Conservation (phyloP, 805 yeast genomes). For the Wickerhamiella allomyrinae region DNA sequence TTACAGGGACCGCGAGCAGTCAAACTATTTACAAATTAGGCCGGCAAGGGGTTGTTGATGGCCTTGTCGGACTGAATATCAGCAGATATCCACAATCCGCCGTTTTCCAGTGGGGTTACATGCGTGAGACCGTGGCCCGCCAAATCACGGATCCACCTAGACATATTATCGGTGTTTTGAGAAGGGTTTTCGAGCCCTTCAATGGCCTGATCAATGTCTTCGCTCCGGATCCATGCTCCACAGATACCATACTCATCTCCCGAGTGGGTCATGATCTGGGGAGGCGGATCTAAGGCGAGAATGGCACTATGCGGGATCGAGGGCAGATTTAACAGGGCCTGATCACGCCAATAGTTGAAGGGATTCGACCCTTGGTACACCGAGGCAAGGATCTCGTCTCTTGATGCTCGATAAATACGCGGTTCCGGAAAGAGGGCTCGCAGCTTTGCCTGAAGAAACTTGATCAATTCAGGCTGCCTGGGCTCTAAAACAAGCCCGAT, state of each 20-base stretch:
- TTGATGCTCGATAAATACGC: constrained; percentile 5
- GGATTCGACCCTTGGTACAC: constrained; percentile 8
- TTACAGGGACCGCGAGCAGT: too few relatives aligned
- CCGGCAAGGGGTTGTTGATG: too few relatives aligned
- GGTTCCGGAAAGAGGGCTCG: constrained; percentile 4
- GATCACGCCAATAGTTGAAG: constrained; percentile 10
- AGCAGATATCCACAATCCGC: too few relatives aligned
- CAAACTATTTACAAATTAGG: too few relatives aligned
- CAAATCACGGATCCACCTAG: background rate
- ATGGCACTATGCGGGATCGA: background rate
- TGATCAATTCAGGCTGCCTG: background rate
- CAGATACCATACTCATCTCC: background rate
- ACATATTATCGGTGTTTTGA: background rate
- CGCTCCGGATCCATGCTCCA: background rate
- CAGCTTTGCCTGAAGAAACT: constrained; percentile 10
- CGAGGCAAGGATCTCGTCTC: constrained; percentile 8
- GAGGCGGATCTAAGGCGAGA: background rate
- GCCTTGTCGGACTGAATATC: too few relatives aligned
- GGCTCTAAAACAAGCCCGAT: constrained; percentile 3
- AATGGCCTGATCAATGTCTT: background rate
- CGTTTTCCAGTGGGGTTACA: background rate
- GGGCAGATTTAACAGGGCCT: background rate
- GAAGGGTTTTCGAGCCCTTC: background rate
- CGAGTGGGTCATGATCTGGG: background rate
- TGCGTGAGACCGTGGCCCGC: background rate